Evolutionary conservation across 2,329 filamentous ascomycete species (phyloP).

Genomic region (Plectosphaerella cucumerina): DNA sequence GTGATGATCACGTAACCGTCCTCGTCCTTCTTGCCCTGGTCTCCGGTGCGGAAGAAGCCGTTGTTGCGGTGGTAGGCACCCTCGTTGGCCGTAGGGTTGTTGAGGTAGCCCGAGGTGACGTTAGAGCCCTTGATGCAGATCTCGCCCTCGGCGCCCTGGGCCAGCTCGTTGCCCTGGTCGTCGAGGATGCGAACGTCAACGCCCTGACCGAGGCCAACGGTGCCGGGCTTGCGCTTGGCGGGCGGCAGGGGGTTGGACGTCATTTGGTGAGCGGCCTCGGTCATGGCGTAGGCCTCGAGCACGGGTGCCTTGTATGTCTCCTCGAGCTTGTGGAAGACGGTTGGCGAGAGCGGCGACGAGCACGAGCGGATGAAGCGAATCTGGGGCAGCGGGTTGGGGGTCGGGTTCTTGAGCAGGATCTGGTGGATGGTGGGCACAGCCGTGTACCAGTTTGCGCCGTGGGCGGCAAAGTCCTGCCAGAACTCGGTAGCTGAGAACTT

Average conservation of each 20-base stretch:
- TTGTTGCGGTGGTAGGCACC: constrained; percentile 62
- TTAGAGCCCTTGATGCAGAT: constrained; percentile 82
- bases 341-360: constrained; percentile 78
- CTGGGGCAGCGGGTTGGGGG: constrained; percentile 61
- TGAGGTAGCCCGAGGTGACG: constrained; percentile 80
- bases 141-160: constrained; percentile 69
- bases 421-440: constrained; percentile 92
- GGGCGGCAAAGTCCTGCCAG: constrained; percentile 70
- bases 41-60: constrained; percentile 86
- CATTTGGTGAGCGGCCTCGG: constrained; percentile 83
- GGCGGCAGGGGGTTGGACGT: constrained; percentile 70
- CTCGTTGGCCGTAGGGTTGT: constrained; percentile 73
- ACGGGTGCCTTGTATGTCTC: constrained; percentile 73
- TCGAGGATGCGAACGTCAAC: constrained; percentile 78
- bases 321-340: constrained; percentile 76
- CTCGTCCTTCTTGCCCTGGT: constrained; percentile 75
- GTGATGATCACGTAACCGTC: constrained; percentile 85
- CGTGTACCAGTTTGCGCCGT: constrained; percentile 86
- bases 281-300: constrained; percentile 90
- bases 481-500: constrained; percentile 82
- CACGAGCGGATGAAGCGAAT: constrained; percentile 89
- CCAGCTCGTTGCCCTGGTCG: constrained; percentile 60
- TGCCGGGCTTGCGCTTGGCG: constrained; percentile 72
- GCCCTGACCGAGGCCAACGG: constrained; percentile 78
- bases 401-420: constrained; percentile 72